These are phyloP conservation scores for Orbilia brochopaga DNA, from an alignment of 2,329 filamentous ascomycete genomes.

Conservation along the genomic window DNA sequence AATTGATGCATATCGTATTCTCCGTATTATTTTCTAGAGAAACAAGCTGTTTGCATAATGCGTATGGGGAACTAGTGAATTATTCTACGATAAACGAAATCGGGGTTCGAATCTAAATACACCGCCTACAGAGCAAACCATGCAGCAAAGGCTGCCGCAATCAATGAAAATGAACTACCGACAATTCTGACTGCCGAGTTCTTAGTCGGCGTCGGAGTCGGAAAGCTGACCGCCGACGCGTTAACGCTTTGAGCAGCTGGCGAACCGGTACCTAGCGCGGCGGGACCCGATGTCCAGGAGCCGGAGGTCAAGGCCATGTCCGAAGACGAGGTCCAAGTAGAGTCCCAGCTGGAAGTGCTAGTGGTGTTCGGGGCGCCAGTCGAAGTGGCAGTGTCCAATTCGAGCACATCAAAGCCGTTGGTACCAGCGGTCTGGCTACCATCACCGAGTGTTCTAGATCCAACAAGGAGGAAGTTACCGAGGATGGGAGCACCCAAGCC, in stretches of 20 bases:
- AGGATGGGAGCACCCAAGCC: constrained; percentile 22
- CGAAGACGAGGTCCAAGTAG: background rate
- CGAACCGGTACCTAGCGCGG: constrained; percentile 3
- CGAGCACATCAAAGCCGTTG: background rate
- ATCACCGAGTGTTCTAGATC: constrained; percentile 28
- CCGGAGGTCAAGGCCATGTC: background rate
- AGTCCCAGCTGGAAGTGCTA: background rate
- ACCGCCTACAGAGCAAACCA: constrained; percentile 12
- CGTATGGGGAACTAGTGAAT: background rate
- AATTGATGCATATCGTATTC: too few species aligned
- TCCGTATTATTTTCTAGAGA: too few species aligned
- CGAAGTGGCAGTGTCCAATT: background rate
- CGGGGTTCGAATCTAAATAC: background rate
- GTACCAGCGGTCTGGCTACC: constrained; percentile 12
- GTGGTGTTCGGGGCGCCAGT: background rate
- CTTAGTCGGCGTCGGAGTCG: constrained; percentile 26
- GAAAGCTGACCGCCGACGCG: constrained; percentile 17
- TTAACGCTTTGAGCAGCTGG: constrained; percentile 10
- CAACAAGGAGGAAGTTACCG: constrained; percentile 38
- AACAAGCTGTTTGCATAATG: too few species aligned
- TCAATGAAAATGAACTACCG: constrained; percentile 1
- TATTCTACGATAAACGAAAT: background rate
- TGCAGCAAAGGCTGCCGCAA: constrained; percentile 4
- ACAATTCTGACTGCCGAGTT: constrained; percentile 1
- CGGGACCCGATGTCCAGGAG: background rate